Base-by-base conservation (phyloP, 306 rosid genomes). In the Corylus heterophylla region DNA sequence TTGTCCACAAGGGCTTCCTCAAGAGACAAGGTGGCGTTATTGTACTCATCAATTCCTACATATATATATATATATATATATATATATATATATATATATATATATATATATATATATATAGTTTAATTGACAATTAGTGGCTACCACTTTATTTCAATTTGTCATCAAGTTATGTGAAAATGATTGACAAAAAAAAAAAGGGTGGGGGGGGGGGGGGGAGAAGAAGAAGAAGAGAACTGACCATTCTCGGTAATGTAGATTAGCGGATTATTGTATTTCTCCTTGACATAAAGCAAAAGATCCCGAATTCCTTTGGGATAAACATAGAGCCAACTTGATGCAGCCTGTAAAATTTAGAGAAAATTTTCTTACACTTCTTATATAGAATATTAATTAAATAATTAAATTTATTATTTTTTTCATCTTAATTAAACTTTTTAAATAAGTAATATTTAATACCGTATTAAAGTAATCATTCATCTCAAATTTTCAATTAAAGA, bases 41-140 rank as follows among this genome's bases (percentile, higher is more conserved):
- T 84, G 45, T 73, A 67, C 84, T 87, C 92, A 3, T 85, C 88
- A 12, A 90, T 42, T 72, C 92, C 92, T 90, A 64, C 78, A 75
- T 22, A 4, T 17, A 70, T 8, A 47, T 11, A 45, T 45, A 0
- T 47, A 22, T 22, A 11, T 17, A 70, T 8, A 47, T 11, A 45
- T 47, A 0, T 47, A 22, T 22, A 4, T 17, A 70, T 8, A 47
- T 11, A 45, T 45, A 0, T 47, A 22, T 22, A 4, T 17, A 70
- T 8, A 47, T 11, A 45, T 45, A 0, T 47, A 22, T 22, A 11
- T 17, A 70, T 8, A 47, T 11, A 45, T 47, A 0, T 47, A 22
- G 56, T 20, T 50, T 76, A 17, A 47, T 71, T 6, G 45, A 42
- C 7, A 5, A 5, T 1, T 42, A 42, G 7, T 42, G 7, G 45